phyloP scores from a whole-genome alignment of 139 green algal genomes.

The Asterochloris sp. region DNA sequence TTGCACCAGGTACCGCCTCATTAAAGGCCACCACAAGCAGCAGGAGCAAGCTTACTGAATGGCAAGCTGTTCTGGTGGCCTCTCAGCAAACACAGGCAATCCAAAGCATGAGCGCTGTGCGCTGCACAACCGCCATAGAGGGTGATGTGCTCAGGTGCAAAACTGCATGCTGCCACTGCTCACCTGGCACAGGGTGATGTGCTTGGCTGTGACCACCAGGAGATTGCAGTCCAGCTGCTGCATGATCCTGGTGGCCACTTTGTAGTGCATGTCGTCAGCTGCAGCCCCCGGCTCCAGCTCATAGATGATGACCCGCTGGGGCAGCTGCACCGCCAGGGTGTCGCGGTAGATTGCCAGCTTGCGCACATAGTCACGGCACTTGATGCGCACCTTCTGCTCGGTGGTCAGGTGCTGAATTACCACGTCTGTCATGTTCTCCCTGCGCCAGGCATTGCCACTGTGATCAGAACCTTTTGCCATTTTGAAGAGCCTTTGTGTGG shows the following conservation, averaged over 20 bases:
- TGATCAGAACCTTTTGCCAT: no score
- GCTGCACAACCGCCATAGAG: no score
- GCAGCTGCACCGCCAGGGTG: slow-evolving; percentile 77
- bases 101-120: no score
- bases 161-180: background rate
- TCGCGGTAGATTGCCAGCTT: slow-evolving; percentile 77
- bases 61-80: no score
- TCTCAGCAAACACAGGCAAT: no score
- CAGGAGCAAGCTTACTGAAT: no score
- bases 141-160: background rate
- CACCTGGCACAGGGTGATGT: slow-evolving; percentile 76
- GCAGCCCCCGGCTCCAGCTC: slow-evolving; percentile 48
- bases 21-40: no score
- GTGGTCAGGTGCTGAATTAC: slow-evolving; percentile 83
- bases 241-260: slow-evolving; percentile 56
- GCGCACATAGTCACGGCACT: slow-evolving; percentile 76
- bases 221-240: slow-evolving; percentile 81
- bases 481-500: no score
- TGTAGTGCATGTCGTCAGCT: slow-evolving; percentile 60
- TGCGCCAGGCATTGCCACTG: no score
- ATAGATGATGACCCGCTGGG: slow-evolving; percentile 73
- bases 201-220: slow-evolving; percentile 68
- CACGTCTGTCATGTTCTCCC: slow-evolving; percentile 82
- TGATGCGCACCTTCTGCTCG: slow-evolving; percentile 75
- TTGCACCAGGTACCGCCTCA: no score